These are phyloP conservation scores for Akebia trifoliata DNA, from an alignment of 164 flowering plant species.

Conservation along the genomic window DNA sequence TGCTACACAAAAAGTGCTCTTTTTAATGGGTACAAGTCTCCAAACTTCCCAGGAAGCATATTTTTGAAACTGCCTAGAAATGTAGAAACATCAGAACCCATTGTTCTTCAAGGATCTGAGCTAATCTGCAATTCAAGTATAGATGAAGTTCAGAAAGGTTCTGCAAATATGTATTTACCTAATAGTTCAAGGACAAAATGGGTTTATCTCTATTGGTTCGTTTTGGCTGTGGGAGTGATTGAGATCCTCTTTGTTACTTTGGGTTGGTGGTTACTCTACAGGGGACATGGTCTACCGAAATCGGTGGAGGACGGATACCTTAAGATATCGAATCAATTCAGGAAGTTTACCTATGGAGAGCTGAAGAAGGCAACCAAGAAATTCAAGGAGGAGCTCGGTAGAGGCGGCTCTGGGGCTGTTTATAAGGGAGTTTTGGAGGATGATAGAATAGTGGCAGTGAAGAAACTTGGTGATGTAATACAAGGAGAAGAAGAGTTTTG, in stretches of 20 bases:
- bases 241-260: constrained; percentile 13
- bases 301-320: constrained; percentile 14
- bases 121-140: background rate
- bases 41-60: background rate
- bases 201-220: constrained; percentile 12
- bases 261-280: constrained; percentile 16
- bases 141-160: too few species aligned
- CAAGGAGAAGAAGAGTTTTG: constrained; percentile 27
- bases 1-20: constrained; percentile 15
- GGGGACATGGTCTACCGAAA: background rate
- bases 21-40: constrained; percentile 12
- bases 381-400: constrained; percentile 21
- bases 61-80: constrained; percentile 11
- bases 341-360: constrained; percentile 19
- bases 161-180: too few species aligned
- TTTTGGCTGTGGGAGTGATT: constrained; percentile 12
- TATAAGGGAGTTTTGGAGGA: constrained; percentile 20
- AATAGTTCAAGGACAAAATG: constrained; percentile 5
- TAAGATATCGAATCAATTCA: constrained; percentile 14
- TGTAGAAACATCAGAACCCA: background rate
- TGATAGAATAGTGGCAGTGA: constrained; percentile 17
- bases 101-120: background rate
- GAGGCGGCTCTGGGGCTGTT: constrained; percentile 21
- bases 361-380: constrained; percentile 20
- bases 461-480: constrained; percentile 16